Base-by-base conservation (phyloP, 108 stramenopile genomes). In the Stephanodiscus triporus region DNA sequence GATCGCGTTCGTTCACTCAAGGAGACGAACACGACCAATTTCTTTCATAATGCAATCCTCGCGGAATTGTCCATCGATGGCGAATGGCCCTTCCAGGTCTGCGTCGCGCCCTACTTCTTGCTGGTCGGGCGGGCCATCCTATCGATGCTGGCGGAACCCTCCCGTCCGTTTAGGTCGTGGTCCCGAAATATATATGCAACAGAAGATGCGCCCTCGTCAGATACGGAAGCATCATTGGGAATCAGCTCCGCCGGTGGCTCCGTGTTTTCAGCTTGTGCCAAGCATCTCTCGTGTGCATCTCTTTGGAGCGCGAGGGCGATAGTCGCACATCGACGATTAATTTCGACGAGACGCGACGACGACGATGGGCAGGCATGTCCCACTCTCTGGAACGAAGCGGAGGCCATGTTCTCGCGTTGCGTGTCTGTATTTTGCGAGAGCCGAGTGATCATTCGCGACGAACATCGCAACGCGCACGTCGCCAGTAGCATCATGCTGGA, bases 81-180 rank as follows among this genome's bases (percentile, higher is more conserved):
- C 22, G 84, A 87, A 70, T 91, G 86, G 88, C 92, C 92, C 0
- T 89, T 81, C 63, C 89, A 84, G 56, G 85, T 91, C 24, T 86
- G 79, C 22, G 55, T 84, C 23, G 81, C 58, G 19, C 90, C 92
- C 7, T 93, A 93, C 55, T 82, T 93, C 47, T 67, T 93, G 23
- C 63, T 91, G 51, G 32, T 93, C 30, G 87, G 90, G 30, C 80
- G 92, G 19, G 71, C 88, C 36, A 88, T 93, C 48, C 64, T 93
- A 40, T 78, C 81, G 8, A 63, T 76, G 24, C 81, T 88, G 59
- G 77, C 87, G 24, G 66, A 81, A 23, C 86, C 88, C 19, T 73
- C 72, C 11, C 64, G 76, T 36, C 70, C 70, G 22, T 68, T 74
- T 36, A 53, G 76, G 72, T 38, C 23, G 36, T 77, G 81, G 73